phyloP scores from a whole-genome alignment of 352 stramenopile species.

The Phytophthora foliorum region DNA sequence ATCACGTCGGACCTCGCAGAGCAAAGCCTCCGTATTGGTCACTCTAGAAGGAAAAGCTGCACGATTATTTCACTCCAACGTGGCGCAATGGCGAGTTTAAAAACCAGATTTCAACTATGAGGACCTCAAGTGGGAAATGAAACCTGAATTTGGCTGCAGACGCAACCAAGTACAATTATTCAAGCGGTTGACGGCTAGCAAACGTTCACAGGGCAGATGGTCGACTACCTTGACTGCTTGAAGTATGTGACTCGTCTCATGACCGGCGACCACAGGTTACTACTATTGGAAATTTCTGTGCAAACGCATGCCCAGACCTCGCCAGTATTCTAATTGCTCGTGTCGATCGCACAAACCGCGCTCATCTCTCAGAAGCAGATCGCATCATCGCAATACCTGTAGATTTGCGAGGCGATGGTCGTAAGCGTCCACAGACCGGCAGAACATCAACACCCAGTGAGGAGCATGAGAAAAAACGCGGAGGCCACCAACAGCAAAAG shows the following conservation, averaged over 20 bases:
- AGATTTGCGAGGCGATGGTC: conserved; percentile 2
- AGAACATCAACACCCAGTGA: background rate
- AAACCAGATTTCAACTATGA: conserved; percentile 11
- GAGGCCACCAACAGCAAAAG: no score
- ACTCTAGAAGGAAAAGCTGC: conserved; percentile 12
- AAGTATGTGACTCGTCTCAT: conserved; percentile 27
- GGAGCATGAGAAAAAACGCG: background rate
- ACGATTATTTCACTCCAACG: conserved; percentile 15
- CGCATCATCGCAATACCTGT: conserved; percentile 4
- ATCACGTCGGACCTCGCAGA: conserved; percentile 5
- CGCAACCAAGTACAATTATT: conserved; percentile 25
- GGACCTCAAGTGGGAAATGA: background rate
- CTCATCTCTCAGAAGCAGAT: conserved; percentile 4
- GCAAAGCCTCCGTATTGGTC: conserved; percentile 11
- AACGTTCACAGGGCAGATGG: conserved; percentile 15
- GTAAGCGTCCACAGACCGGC: background rate
- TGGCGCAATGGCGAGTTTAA: conserved; percentile 12
- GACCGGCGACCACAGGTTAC: conserved; percentile 13
- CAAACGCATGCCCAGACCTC: conserved; percentile 12
- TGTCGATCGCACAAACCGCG: background rate
- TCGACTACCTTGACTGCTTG: conserved; percentile 23
- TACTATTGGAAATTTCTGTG: conserved; percentile 17
- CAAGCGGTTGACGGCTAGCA: conserved; percentile 13
- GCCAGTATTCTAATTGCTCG: conserved; percentile 1
- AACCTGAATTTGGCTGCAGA: conserved; percentile 10